Conservation (phyloP, 805 yeast species). For the Zygotorulaspora danielsina region DNA sequence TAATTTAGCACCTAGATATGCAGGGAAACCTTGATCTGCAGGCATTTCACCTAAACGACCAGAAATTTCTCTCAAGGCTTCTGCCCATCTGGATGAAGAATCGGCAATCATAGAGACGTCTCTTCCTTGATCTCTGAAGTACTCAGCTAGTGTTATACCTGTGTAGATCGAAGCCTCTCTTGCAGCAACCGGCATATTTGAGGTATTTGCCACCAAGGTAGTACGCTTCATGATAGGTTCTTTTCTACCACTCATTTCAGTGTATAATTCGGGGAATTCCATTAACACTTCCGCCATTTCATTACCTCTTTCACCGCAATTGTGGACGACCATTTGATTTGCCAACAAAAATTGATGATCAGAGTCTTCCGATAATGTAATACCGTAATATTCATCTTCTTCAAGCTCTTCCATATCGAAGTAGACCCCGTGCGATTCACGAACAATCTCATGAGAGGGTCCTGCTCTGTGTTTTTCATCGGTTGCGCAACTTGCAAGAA, state of each 20-base stretch:
- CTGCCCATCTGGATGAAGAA: conserved; percentile 99
- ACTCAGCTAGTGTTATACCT: conserved; percentile 97
- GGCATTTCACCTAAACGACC: conserved; percentile 99
- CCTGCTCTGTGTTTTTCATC: too few species aligned
- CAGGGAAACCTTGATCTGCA: conserved; percentile 99
- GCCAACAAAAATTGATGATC: too few species aligned
- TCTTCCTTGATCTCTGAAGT: conserved; percentile 99
- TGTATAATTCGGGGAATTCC: conserved; percentile 95
- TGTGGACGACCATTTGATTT: conserved; percentile 37
- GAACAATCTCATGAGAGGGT: too few species aligned
- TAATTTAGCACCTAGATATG: conserved; percentile 96
- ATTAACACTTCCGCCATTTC: conserved; percentile 42
- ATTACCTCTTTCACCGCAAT: conserved; percentile 91
- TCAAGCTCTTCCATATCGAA: too few species aligned
- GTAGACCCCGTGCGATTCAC: too few species aligned
- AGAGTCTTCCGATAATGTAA: too few species aligned
- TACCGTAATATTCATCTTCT: too few species aligned
- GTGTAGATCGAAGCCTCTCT: conserved; percentile 99
- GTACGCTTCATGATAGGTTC: conserved; percentile 99
- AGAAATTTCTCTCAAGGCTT: conserved; percentile 98
- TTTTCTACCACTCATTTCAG: conserved; percentile 86
- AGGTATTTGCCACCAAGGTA: conserved; percentile 95
- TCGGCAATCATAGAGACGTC: conserved; percentile 99
- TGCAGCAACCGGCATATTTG: conserved; percentile 99
- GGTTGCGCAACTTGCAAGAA: too few species aligned